Percentiles rank a stretch among this genome's conserved stretches.
Evolutionary conservation across 176 grass and related monocot genomes (phyloP).

Genomic region (Themeda triandra): DNA sequence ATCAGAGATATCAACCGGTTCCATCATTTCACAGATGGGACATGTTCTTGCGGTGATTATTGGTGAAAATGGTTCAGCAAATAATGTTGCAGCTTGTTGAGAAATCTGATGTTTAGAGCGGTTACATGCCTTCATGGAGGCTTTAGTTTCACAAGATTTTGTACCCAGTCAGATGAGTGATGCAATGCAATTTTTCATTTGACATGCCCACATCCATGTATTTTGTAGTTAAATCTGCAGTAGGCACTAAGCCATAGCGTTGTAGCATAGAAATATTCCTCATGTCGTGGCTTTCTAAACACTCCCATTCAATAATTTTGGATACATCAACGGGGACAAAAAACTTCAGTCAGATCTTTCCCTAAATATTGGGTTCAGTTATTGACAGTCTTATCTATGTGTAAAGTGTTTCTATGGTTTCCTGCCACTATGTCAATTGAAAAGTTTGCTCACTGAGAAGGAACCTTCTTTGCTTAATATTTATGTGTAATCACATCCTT

Average conservation of each 20-base stretch:
- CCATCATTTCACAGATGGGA: slow-evolving; percentile 71
- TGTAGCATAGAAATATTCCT: not conserved
- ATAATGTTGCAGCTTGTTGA: slow-evolving; percentile 2
- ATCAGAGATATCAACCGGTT: slow-evolving; percentile 65
- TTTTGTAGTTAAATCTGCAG: no score
- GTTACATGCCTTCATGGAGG: slow-evolving; percentile 7
- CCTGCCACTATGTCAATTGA: not conserved
- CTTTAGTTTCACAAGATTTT: slow-evolving; percentile 18
- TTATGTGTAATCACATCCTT: not conserved
- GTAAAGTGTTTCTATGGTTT: not conserved
- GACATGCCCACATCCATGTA: not conserved
- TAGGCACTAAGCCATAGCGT: no score
- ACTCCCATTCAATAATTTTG: not conserved
- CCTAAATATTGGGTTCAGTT: not conserved
- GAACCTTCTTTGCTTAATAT: not conserved
- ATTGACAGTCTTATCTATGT: no score
- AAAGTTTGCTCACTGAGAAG: slow-evolving; percentile 5
- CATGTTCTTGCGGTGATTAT: slow-evolving; percentile 72
- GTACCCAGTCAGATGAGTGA: not conserved
- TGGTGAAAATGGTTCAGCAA: slow-evolving; percentile 32
- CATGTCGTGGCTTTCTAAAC: not conserved
- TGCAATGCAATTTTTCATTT: not conserved
- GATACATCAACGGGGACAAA: not conserved
- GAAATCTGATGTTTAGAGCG: slow-evolving; percentile 14
- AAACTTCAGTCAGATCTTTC: not conserved